phyloP scores from a whole-genome alignment of 768 basidiomycete genomes.

The Chalciporus piperatus region DNA sequence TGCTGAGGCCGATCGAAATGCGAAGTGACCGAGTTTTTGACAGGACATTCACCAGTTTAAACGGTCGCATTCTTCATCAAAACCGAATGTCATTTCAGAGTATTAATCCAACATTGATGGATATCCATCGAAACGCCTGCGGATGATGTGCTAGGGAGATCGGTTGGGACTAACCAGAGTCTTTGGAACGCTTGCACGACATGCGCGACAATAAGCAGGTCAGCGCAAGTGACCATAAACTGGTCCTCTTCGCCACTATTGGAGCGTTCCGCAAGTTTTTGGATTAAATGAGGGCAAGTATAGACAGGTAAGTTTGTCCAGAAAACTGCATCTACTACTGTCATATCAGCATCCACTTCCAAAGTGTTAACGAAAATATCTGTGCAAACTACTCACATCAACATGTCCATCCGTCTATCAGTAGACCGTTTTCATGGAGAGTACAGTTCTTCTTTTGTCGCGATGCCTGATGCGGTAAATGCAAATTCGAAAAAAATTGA shows the following conservation, averaged over 20 bases:
- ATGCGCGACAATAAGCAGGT: too few species aligned
- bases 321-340: conserved; percentile 26
- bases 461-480: conserved; percentile 44
- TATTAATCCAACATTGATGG: too few species aligned
- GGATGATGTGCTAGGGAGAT: too few species aligned
- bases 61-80: too few species aligned
- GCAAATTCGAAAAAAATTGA: background rate
- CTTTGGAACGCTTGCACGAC: too few species aligned
- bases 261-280: conserved; percentile 6
- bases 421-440: conserved; percentile 32
- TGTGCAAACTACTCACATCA: conserved; percentile 13
- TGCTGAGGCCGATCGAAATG: background rate
- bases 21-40: too few species aligned
- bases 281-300: conserved; percentile 19
- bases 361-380: background rate
- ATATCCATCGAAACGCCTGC: too few species aligned
- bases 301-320: conserved; percentile 15
- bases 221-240: background rate
- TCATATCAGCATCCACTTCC: conserved; percentile 3
- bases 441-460: conserved; percentile 65
- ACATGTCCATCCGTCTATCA: conserved; percentile 11
- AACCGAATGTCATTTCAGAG: too few species aligned
- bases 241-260: background rate
- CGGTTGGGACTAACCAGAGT: too few species aligned
- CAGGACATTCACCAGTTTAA: too few species aligned